Base-by-base conservation (phyloP, 257 asterid species). In the Thymus quinquecostatus region DNA sequence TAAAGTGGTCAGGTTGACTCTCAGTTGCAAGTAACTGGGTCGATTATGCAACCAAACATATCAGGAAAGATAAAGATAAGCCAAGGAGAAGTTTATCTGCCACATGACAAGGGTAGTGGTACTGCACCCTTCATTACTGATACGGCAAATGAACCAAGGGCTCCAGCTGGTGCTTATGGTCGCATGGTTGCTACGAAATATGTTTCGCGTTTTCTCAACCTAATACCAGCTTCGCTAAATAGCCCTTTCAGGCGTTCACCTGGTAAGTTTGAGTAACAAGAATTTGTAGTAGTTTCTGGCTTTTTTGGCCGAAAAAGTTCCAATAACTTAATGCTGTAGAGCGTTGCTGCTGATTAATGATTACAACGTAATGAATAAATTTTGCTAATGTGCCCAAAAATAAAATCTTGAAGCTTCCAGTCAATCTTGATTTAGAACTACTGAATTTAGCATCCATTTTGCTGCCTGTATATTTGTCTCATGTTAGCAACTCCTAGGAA, bases 1-100 rank as follows among this genome's bases (percentile, higher is more conserved):
- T 62, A 77, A 81, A 94, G 98, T 85, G 98, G 99, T 65, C 99
- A 95, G 92, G 99, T 95, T 64, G 99, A 95, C 85, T 77, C 93
- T 36, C 98, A 91, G 83, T 77, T 95, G 86, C 98, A 92, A 79
- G 77, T 95, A 53, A 85, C 89, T 75, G 97, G 99, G 72, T 95
- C 97, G 36, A 88, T 95, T 73, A 79, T 89, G 90, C 97, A 92
- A 92, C 99, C 99, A 68, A 95, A 89, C 82, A 87, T 92, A 78
- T 91, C 98, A 32, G 99, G 99, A 62, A 92, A 92, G 79, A 91
- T 89, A 60, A 95, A 92, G 80, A 74, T 95, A 79, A 89, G 99
- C 83, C 99, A 88, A 59, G 99, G 99, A 70, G 99, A 95, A 87
- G 95, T 86, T 63, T 95, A 95, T 84, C 81, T 95, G 64, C 98